Percentiles rank a stretch among this genome's conserved stretches.
phyloP scores from a whole-genome alignment of 2,329 filamentous ascomycete species.

The Escovopsis sp. region DNA sequence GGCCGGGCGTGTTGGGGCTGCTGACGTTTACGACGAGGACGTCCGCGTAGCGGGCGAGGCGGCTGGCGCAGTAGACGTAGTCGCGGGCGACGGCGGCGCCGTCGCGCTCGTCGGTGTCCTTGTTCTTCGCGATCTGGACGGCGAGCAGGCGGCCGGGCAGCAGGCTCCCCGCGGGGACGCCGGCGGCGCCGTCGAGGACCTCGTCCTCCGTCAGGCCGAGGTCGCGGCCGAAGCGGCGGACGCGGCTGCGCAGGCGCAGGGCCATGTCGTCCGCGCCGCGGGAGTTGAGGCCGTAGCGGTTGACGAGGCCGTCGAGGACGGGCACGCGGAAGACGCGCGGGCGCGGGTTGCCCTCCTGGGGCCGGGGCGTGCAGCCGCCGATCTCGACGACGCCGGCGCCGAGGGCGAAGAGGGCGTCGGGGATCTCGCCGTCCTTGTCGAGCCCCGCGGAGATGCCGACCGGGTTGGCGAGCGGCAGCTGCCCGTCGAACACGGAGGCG shows the following conservation, averaged over 20 bases:
- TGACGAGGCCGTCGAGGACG: constrained; percentile 75
- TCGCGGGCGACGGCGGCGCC: constrained; percentile 65
- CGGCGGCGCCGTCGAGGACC: constrained; percentile 63
- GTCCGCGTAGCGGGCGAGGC: constrained; percentile 77
- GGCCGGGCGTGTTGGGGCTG: constrained; percentile 86
- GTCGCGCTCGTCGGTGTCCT: constrained; percentile 72
- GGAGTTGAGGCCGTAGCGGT: constrained; percentile 91
- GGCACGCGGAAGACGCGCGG: constrained; percentile 81
- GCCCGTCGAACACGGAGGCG: constrained; percentile 42
- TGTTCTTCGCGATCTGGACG: constrained; percentile 96
- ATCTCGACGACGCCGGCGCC: constrained; percentile 84
- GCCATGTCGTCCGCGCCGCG: constrained; percentile 81
- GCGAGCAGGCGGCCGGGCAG: constrained; percentile 61
- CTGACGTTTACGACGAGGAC: constrained; percentile 97
- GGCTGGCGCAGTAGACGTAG: constrained; percentile 80
- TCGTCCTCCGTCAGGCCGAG: constrained; percentile 56
- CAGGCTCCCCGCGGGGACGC: constrained; percentile 72
- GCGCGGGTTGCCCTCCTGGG: constrained; percentile 75
- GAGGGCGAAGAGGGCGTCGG: constrained; percentile 68
- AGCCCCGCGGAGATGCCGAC: constrained; percentile 91
- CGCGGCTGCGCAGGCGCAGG: constrained; percentile 58
- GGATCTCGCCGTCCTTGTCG: constrained; percentile 86
- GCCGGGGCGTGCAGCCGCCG: constrained; percentile 74
- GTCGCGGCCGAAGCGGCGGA: constrained; percentile 60
- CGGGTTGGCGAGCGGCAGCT: constrained; percentile 52